A percentile compares a stretch with the other conserved stretches of the same genome.
These are phyloP conservation scores for Trichoderma parareesei DNA, from an alignment of 495 filamentous ascomycete genomes.

Conservation along the genomic window DNA sequence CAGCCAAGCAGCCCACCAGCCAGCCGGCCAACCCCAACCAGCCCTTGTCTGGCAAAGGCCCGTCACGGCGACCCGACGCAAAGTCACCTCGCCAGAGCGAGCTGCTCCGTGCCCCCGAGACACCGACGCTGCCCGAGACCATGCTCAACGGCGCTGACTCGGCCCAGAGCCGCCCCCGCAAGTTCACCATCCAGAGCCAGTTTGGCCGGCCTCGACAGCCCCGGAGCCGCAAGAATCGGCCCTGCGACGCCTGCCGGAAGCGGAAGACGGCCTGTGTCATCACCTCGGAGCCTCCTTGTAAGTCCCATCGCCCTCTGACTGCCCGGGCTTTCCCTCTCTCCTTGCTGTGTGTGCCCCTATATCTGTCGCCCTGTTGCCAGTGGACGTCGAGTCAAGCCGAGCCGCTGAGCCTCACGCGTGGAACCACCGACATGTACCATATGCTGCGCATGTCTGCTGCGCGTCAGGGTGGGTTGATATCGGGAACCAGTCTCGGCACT, in stretches of 20 bases:
- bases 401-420: constrained; percentile 1
- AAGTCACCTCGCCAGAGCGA: no score
- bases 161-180: constrained; percentile 6
- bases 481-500: background rate
- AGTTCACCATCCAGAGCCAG: constrained; percentile 10
- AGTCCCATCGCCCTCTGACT: background rate
- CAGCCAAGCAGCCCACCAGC: background rate
- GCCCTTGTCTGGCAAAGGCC: background rate
- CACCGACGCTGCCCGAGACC: background rate
- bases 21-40: background rate
- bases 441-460: background rate
- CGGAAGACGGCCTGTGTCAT: constrained; percentile 7
- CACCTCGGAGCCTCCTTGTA: constrained; percentile 4
- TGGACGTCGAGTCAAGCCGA: background rate
- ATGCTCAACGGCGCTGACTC: constrained; percentile 6
- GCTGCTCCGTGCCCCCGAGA: background rate
- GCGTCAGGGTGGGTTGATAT: background rate
- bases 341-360: background rate
- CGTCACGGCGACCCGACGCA: background rate
- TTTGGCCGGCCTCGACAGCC: constrained; percentile 1
- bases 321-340: background rate
- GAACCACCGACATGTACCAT: background rate
- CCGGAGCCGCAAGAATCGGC: constrained; percentile 8
- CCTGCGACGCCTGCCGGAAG: constrained; percentile 8
- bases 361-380: background rate